These are phyloP conservation scores for Elasticomyces elasticus DNA, from an alignment of 495 filamentous ascomycete species.

Conservation along the genomic window DNA sequence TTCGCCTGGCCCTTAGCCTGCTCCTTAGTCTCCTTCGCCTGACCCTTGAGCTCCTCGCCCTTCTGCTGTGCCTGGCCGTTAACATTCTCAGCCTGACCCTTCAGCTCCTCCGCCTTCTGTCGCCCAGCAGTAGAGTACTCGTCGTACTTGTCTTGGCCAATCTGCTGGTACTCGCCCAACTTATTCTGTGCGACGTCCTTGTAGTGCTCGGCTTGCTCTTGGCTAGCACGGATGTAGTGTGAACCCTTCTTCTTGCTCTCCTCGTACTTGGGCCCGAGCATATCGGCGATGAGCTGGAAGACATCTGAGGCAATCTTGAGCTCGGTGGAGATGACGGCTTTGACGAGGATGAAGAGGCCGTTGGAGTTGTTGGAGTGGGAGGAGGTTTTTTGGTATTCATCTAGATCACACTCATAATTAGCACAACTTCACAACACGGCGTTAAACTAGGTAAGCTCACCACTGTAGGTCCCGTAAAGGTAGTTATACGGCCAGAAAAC, in stretches of 20 bases:
- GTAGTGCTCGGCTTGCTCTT: constrained; percentile 37
- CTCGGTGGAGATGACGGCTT: constrained; percentile 65
- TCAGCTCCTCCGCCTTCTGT: constrained; percentile 21
- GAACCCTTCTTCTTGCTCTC: constrained; percentile 24
- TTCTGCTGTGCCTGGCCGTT: not conserved
- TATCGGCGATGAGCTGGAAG: constrained; percentile 46
- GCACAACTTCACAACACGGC: not conserved
- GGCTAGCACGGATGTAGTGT: constrained; percentile 47
- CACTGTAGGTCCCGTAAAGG: constrained; percentile 55
- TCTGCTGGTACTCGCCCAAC: constrained; percentile 44
- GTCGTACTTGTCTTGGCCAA: constrained; percentile 41
- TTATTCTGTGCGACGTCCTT: constrained; percentile 10
- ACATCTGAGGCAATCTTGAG: constrained; percentile 62
- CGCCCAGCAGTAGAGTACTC: constrained; percentile 11
- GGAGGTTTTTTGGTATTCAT: constrained; percentile 67
- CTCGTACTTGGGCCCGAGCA: constrained; percentile 36
- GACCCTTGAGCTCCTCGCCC: not conserved
- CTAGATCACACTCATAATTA: constrained; percentile 23
- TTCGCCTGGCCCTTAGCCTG: constrained; percentile 11
- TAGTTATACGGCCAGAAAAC: constrained; percentile 63
- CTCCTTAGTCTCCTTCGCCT: not conserved
- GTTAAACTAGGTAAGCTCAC: not conserved
- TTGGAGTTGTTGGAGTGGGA: constrained; percentile 37
- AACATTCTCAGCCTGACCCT: constrained; percentile 22
- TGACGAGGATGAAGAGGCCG: constrained; percentile 55